Evolutionary conservation across 106 monocot species (phyloP).

Genomic region (Dendrobium officinale): DNA sequence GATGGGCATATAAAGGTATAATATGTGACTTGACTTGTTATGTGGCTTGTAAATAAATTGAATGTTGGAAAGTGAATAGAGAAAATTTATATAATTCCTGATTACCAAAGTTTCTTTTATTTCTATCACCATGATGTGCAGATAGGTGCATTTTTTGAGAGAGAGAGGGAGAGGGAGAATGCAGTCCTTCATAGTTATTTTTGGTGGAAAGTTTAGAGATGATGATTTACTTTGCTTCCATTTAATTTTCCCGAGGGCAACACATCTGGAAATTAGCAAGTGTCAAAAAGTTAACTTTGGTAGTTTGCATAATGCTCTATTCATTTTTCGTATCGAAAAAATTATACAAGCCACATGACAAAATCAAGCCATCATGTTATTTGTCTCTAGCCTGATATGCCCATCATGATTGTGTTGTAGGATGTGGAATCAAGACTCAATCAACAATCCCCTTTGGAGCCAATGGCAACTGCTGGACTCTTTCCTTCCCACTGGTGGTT

Average conservation of each 20-base stretch:
- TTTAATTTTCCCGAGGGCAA: neutral
- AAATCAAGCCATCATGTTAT: constrained; percentile 13
- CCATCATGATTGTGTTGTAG: constrained; percentile 13
- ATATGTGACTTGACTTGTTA: neutral
- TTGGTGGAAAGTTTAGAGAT: neutral
- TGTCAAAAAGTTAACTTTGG: neutral
- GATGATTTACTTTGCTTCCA: neutral
- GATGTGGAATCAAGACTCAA: neutral
- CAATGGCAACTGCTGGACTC: constrained; percentile 95
- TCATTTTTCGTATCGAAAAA: neutral
- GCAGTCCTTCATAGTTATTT: neutral
- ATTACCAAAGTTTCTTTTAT: neutral
- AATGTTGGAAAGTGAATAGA: constrained; percentile 1
- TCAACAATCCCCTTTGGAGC: constrained; percentile 32
- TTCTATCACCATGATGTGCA: neutral
- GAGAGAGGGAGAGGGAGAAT: neutral
- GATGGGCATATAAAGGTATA: neutral
- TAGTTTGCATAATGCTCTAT: neutral
- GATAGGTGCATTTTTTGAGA: neutral
- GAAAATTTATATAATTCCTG: neutral
- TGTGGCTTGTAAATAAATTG: constrained; percentile 6
- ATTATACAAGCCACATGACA: constrained; percentile 7
- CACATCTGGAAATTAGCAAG: neutral
- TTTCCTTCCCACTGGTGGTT: constrained; percentile 85
- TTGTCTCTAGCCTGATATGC: constrained; percentile 8